Evolutionary conservation across 2,329 filamentous ascomycete species (phyloP), one percentile per base, ranked within the genome.

Genomic region (Colletotrichum filicis): DNA sequence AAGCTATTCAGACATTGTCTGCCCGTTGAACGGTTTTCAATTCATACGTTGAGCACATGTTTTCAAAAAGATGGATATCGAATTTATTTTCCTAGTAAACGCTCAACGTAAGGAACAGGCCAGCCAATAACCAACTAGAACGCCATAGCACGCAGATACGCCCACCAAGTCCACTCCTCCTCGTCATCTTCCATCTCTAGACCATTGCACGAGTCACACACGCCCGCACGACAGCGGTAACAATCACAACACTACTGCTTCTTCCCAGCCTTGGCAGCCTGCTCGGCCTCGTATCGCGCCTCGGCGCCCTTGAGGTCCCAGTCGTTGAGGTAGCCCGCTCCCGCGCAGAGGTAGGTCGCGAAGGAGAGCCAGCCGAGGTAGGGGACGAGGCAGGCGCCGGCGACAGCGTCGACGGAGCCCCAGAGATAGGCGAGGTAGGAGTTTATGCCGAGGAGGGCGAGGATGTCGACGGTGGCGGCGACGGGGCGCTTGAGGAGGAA

Each of bases 321-420:
- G 61, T 85, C 82, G 80, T 95, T 95, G 82, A 95, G 80, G 75
- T 92, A 85, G 1, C 92, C 92, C 3, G 91, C 88, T 0, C 91
- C 91, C 1, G 90, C 90, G 78, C 91, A 94, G 65, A 98, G 85
- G 80, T 98, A 98, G 0, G 93, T 95, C 37, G 95, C 95, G 80
- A 97, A 98, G 66, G 91, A 86, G 77, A 98, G 84, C 96, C 96
- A 98, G 19, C 86, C 93, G 30, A 97, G 84, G 80, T 98, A 98
- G 0, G 95, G 96, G 28, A 90, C 89, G 82, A 97, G 88, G 76
- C 91, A 87, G 90, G 91, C 95, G 19, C 91, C 93, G 24, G 94
- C 91, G 8, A 91, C 87, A 24, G 87, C 82, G 81, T 98, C 95
- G 59, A 96, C 89, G 75, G 91, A 86, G 74, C 90, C 90, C 92